A percentile compares a stretch with the other conserved stretches of the same genome.
These are phyloP conservation scores for Chrysanthemum lavandulifolium DNA, from an alignment of 129 eudicot species.

Conservation along the genomic window DNA sequence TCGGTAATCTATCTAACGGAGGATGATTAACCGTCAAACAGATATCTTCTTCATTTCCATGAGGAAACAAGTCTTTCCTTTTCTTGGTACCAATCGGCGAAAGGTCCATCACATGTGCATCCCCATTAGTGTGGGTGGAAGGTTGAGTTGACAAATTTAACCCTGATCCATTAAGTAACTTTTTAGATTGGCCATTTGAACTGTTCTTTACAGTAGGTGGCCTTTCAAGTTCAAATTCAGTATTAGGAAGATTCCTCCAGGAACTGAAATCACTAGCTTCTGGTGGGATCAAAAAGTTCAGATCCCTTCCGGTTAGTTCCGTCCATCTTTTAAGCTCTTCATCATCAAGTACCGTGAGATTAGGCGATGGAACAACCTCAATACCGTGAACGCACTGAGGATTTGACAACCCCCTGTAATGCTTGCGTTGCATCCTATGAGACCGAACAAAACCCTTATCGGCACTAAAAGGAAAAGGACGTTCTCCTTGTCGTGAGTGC, in stretches of 20 bases:
- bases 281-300: conserved; percentile 55
- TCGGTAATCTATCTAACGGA: conserved; percentile 41
- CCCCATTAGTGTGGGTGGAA: conserved; percentile 58
- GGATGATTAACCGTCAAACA: conserved; percentile 52
- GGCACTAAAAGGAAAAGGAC: conserved; percentile 83
- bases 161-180: conserved; percentile 67
- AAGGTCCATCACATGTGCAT: conserved; percentile 47
- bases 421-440: conserved; percentile 89
- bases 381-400: conserved; percentile 92
- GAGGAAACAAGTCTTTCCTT: conserved; percentile 58
- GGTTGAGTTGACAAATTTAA: conserved; percentile 65
- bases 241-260: conserved; percentile 76
- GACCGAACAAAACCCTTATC: conserved; percentile 85
- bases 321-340: conserved; percentile 78
- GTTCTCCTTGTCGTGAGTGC: conserved; percentile 89
- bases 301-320: conserved; percentile 73
- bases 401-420: conserved; percentile 81
- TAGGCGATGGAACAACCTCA: conserved; percentile 64
- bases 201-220: conserved; percentile 39
- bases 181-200: conserved; percentile 48
- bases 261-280: conserved; percentile 81
- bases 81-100: conserved; percentile 65
- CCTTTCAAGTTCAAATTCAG: conserved; percentile 76
- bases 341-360: conserved; percentile 51
- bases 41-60: conserved; percentile 59